phyloP scores from a whole-genome alignment of 2,329 filamentous ascomycete genomes.

The Dothistroma septosporum region DNA sequence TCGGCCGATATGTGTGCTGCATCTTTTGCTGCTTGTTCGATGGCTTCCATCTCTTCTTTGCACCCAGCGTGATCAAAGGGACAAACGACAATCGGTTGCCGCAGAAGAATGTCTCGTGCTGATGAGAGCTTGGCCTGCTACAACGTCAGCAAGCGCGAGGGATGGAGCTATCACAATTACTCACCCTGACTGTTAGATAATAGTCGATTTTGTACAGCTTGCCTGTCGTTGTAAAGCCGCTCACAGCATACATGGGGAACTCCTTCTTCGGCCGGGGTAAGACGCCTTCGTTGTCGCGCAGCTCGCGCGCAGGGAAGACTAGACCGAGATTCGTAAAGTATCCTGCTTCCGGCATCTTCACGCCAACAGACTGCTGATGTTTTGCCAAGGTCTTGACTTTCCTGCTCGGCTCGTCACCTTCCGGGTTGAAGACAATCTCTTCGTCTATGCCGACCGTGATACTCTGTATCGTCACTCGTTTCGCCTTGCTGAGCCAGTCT shows the following conservation, averaged over 20 bases:
- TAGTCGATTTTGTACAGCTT: slow-evolving; percentile 98
- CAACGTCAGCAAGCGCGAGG: background rate
- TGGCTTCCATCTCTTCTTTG: slow-evolving; percentile 98
- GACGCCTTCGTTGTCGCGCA: slow-evolving; percentile 81
- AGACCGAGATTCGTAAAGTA: slow-evolving; percentile 90
- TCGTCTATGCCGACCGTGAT: slow-evolving; percentile 94
- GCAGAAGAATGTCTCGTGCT: slow-evolving; percentile 79
- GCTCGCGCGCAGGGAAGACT: slow-evolving; percentile 83
- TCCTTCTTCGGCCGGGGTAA: slow-evolving; percentile 77
- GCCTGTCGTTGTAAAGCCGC: slow-evolving; percentile 88
- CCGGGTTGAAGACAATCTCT: slow-evolving; percentile 97
- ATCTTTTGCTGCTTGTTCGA: slow-evolving; percentile 92
- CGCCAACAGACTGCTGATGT: slow-evolving; percentile 73
- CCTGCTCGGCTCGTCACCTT: slow-evolving; percentile 89
- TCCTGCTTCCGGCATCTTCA: slow-evolving; percentile 83
- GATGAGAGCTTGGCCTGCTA: slow-evolving; percentile 78
- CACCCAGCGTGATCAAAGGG: slow-evolving; percentile 92
- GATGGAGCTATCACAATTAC: slow-evolving; percentile 1
- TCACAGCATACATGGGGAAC: slow-evolving; percentile 84
- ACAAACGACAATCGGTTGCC: slow-evolving; percentile 93
- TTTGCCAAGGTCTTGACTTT: slow-evolving; percentile 85
- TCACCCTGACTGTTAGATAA: slow-evolving; percentile 87
- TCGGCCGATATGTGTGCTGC: slow-evolving; percentile 82
- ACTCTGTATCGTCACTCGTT: slow-evolving; percentile 86
- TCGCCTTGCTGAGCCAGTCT: slow-evolving; percentile 86